A percentile compares a stretch with the other conserved stretches of the same genome.
phyloP scores from a whole-genome alignment of 148 eudicot genomes.

The Camellia sinensis region DNA sequence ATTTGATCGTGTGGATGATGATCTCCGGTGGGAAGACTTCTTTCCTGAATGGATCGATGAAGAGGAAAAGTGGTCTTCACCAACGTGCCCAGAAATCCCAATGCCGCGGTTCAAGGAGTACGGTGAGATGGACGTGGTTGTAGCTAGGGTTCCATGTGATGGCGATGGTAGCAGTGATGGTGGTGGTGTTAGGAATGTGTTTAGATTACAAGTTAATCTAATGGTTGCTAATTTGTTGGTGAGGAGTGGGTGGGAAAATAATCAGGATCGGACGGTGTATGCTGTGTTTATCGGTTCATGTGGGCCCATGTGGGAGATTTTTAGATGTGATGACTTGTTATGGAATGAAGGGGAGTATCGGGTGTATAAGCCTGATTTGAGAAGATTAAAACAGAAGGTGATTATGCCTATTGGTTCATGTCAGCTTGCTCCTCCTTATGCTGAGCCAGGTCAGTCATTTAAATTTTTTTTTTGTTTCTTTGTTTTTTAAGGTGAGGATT shows the following conservation, averaged over 20 bases:
- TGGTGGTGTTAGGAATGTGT: constrained; percentile 38
- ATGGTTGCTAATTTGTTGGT: constrained; percentile 31
- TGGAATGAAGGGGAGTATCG: constrained; percentile 49
- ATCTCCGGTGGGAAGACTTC: constrained; percentile 43
- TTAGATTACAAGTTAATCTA: constrained; percentile 65
- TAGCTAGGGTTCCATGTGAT: constrained; percentile 51
- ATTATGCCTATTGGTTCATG: constrained; percentile 72
- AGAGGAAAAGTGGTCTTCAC: neutral
- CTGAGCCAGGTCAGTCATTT: constrained; percentile 23
- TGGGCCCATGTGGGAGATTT: constrained; percentile 35
- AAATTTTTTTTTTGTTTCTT: too few relatives aligned
- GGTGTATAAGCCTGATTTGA: constrained; percentile 48
- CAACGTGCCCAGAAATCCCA: constrained; percentile 55
- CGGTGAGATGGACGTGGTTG: constrained; percentile 48
- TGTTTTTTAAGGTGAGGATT: constrained; percentile 1
- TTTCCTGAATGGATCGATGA: constrained; percentile 49
- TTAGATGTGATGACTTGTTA: constrained; percentile 65
- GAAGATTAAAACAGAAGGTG: constrained; percentile 19
- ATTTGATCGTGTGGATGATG: constrained; percentile 29
- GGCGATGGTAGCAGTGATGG: constrained; percentile 14
- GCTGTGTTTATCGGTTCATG: constrained; percentile 49
- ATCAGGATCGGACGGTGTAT: constrained; percentile 23
- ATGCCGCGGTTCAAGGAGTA: constrained; percentile 43
- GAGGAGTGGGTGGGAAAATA: constrained; percentile 13
- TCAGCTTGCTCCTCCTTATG: constrained; percentile 47